Percentiles rank a stretch among this genome's conserved stretches.
These are phyloP conservation scores for Alternaria triticina DNA, from an alignment of 2,329 filamentous ascomycete genomes.

Conservation along the genomic window DNA sequence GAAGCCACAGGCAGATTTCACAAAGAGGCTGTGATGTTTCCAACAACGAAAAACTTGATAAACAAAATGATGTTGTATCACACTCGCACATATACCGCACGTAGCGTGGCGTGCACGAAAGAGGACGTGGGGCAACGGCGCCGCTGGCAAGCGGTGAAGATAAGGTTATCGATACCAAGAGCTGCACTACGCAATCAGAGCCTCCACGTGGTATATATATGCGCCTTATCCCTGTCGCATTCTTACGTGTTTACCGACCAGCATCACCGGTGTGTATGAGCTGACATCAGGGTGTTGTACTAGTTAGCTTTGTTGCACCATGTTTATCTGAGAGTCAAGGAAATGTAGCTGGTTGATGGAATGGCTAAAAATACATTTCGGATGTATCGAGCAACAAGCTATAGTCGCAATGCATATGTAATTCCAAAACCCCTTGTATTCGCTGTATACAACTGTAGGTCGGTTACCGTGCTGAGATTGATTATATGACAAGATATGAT, in stretches of 20 bases:
- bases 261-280: not conserved
- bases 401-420: not conserved
- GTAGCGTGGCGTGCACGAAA: not conserved
- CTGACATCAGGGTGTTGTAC: not conserved
- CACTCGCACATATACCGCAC: not conserved
- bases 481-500: no score
- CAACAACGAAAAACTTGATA: not conserved
- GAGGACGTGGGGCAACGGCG: not conserved
- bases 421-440: not conserved
- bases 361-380: not conserved
- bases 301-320: not conserved
- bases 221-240: not conserved
- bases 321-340: not conserved
- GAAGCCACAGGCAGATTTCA: not conserved
- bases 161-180: constrained; percentile 30
- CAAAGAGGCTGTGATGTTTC: not conserved
- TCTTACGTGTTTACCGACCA: not conserved
- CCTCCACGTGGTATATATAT: constrained; percentile 10
- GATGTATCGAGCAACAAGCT: not conserved
- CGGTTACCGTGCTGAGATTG: no score
- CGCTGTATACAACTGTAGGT: not conserved
- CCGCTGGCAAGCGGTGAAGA: constrained; percentile 23
- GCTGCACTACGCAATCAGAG: constrained; percentile 15
- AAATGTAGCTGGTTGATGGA: not conserved
- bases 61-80: not conserved